Evolutionary conservation across 306 rosid genomes (phyloP).

Genomic region (Psophocarpus tetragonolobus): DNA sequence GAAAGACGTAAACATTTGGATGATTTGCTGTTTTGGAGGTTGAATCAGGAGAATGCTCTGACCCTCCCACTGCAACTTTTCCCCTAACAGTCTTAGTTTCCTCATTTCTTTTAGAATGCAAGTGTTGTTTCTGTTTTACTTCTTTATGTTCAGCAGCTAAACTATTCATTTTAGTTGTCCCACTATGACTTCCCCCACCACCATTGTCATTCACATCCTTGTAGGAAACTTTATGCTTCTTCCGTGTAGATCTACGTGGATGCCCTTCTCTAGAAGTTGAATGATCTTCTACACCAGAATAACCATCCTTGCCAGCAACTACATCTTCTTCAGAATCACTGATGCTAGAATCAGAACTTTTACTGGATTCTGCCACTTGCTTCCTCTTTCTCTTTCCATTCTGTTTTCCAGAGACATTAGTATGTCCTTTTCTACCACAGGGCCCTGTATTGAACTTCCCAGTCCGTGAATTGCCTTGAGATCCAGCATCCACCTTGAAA

Average conservation of each 20-base stretch:
- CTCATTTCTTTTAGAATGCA: conserved; percentile 33
- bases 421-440: conserved; percentile 24
- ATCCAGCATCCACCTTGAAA: conserved; percentile 46
- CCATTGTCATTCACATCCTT: conserved; percentile 49
- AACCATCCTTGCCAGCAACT: conserved; percentile 45
- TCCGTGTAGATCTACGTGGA: conserved; percentile 67
- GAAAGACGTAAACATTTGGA: conserved; percentile 36
- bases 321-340: conserved; percentile 55
- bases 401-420: conserved; percentile 43
- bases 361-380: conserved; percentile 50
- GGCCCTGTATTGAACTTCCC: conserved; percentile 41
- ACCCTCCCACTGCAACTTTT: conserved; percentile 38
- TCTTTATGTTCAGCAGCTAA: conserved; percentile 25
- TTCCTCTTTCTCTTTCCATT: conserved; percentile 57
- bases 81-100: conserved; percentile 21
- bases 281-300: conserved; percentile 37
- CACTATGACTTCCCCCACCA: conserved; percentile 26
- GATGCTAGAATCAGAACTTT: conserved; percentile 49
- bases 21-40: conserved; percentile 28
- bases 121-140: conserved; percentile 38
- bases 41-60: conserved; percentile 32
- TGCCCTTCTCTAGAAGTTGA: conserved; percentile 41
- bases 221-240: conserved; percentile 61
- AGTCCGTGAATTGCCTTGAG: conserved; percentile 40
- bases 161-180: conserved; percentile 15